A percentile compares a stretch with the other conserved stretches of the same genome.
phyloP scores from a whole-genome alignment of 2,329 filamentous ascomycete species.

The Xylaria sp. region DNA sequence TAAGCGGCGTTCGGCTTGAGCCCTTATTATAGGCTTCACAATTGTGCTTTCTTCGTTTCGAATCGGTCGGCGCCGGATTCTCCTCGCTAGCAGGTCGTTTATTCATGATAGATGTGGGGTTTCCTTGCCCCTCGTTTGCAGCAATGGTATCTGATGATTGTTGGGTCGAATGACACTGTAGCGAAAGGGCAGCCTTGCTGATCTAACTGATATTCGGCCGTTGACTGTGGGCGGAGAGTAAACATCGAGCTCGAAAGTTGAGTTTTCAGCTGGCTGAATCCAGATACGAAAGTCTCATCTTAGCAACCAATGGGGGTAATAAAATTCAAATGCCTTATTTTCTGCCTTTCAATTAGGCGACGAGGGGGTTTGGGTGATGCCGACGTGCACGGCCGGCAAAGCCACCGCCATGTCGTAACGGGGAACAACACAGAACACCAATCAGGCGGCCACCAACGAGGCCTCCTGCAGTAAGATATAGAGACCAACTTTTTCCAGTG shows the following conservation, averaged over 20 bases:
- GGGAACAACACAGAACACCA: too few species aligned
- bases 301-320: neutral
- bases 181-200: neutral
- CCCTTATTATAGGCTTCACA: neutral
- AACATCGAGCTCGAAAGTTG: neutral
- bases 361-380: neutral
- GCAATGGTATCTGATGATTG: neutral
- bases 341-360: neutral
- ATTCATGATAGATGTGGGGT: neutral
- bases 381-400: neutral
- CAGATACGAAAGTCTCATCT: neutral
- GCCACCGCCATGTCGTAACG: conserved; percentile 4
- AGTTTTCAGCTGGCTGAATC: neutral
- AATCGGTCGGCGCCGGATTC: neutral
- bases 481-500: too few species aligned
- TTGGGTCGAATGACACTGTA: neutral
- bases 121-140: neutral
- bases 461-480: too few species aligned
- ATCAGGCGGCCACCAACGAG: too few species aligned
- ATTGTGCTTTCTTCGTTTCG: conserved; percentile 11
- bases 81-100: conserved; percentile 8
- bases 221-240: neutral
- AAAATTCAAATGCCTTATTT: neutral
- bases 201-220: neutral
- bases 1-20: neutral